These are phyloP conservation scores for Tricholoma sp. DNA, from an alignment of 768 basidiomycete genomes.

Conservation along the genomic window DNA sequence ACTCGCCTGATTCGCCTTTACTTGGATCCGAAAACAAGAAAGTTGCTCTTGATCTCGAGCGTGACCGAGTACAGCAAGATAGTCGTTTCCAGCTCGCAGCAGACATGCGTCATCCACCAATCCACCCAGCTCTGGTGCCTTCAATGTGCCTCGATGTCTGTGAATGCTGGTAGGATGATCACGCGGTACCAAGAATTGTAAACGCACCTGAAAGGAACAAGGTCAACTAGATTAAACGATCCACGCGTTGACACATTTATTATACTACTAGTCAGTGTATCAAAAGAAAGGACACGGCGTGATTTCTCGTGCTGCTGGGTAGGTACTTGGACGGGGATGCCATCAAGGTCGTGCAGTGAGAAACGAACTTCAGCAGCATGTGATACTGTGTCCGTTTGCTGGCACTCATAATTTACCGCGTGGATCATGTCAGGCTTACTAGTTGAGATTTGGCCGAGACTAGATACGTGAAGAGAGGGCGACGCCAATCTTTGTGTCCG, in stretches of 20 bases:
- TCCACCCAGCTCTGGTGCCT: conserved; percentile 19
- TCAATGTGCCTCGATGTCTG: conserved; percentile 14
- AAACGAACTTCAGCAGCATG: not conserved
- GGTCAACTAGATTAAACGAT: conserved; percentile 25
- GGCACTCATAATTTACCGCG: not conserved
- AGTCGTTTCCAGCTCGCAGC: conserved; percentile 18
- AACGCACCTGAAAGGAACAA: not conserved
- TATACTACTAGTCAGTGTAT: conserved; percentile 7
- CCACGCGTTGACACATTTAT: conserved; percentile 36
- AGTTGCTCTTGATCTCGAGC: conserved; percentile 31
- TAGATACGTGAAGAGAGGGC: not conserved
- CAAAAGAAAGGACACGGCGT: conserved; percentile 28
- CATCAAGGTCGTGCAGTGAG: conserved; percentile 4
- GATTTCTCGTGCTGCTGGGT: conserved; percentile 28
- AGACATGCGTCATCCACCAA: conserved; percentile 40
- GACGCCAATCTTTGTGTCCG: not conserved
- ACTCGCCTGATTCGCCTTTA: conserved; percentile 19
- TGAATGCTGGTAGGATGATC: conserved; percentile 3
- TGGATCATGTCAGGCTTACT: not conserved
- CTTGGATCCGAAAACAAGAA: conserved; percentile 16
- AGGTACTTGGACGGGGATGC: conserved; percentile 13
- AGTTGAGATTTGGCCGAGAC: not conserved
- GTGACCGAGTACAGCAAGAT: conserved; percentile 32
- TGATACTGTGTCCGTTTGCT: not conserved
- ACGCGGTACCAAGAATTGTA: not conserved